These are phyloP conservation scores for Xylariaceae sp. DNA, from an alignment of 2,329 filamentous ascomycete species.

Conservation along the genomic window DNA sequence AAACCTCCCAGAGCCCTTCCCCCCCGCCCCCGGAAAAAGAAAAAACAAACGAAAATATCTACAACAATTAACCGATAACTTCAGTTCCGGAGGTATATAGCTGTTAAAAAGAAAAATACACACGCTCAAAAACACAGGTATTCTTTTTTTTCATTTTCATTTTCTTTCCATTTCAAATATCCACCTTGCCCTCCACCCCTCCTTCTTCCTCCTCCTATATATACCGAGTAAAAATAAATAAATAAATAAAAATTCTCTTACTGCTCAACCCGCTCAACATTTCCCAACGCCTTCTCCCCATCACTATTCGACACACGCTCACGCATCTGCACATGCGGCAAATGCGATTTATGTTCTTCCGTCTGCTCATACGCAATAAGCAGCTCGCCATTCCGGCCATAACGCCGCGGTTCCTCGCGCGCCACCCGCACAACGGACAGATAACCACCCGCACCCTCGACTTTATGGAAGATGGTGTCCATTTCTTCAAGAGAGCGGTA, in stretches of 20 bases:
- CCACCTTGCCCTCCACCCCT: neutral
- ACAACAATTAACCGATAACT: too few relatives aligned
- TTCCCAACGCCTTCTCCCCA: constrained; percentile 18
- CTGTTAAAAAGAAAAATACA: too few relatives aligned
- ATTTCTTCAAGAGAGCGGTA: constrained; percentile 61
- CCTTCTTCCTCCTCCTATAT: neutral
- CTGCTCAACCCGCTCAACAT: neutral
- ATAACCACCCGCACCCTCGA: constrained; percentile 38
- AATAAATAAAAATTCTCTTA: neutral
- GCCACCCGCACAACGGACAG: constrained; percentile 40
- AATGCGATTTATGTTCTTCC: constrained; percentile 34
- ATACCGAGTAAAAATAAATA: neutral
- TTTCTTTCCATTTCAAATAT: neutral
- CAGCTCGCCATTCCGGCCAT: constrained; percentile 54
- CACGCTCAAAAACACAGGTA: too few relatives aligned
- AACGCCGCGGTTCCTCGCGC: constrained; percentile 46
- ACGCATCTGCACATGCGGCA: constrained; percentile 6
- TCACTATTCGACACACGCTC: constrained; percentile 17
- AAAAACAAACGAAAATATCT: too few relatives aligned
- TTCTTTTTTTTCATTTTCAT: too few relatives aligned
- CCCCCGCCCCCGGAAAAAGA: too few relatives aligned
- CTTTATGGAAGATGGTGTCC: constrained; percentile 58
- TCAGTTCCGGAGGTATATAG: too few relatives aligned
- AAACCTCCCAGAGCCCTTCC: too few relatives aligned
- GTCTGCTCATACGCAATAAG: constrained; percentile 43